A percentile compares a stretch with the other conserved stretches of the same genome.
Evolutionary conservation across 2,329 filamentous ascomycete species (phyloP).

Genomic region (Elsinoe australis): DNA sequence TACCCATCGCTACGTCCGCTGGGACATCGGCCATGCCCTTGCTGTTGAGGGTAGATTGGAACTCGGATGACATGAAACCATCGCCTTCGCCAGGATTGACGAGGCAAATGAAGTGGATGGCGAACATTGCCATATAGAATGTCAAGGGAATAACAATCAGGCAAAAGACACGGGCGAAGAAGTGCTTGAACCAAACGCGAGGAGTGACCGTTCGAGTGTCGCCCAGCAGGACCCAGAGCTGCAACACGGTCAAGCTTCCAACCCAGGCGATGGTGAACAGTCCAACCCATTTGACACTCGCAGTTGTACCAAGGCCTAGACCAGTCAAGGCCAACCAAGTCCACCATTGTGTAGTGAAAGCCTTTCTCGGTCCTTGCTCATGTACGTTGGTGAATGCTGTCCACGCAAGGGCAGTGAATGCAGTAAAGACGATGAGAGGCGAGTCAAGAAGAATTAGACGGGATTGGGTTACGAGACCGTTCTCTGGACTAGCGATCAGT

Average conservation of each 20-base stretch:
- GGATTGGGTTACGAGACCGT: slow-evolving; percentile 89
- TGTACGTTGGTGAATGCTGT: slow-evolving; percentile 94
- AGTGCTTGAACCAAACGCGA: slow-evolving; percentile 90
- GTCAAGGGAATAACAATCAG: slow-evolving; percentile 78
- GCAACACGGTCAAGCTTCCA: slow-evolving; percentile 77
- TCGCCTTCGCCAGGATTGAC: slow-evolving; percentile 94
- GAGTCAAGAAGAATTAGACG: slow-evolving; percentile 94
- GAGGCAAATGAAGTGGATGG: slow-evolving; percentile 88
- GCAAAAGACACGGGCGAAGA: slow-evolving; percentile 84
- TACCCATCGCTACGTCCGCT: slow-evolving; percentile 84
- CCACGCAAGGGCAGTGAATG: slow-evolving; percentile 83
- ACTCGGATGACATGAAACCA: slow-evolving; percentile 99
- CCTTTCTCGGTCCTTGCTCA: slow-evolving; percentile 79
- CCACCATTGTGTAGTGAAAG: slow-evolving; percentile 91
- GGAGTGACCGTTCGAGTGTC: slow-evolving; percentile 79
- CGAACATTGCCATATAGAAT: slow-evolving; percentile 97
- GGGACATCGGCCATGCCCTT: slow-evolving; percentile 95
- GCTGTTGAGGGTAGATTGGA: slow-evolving; percentile 92
- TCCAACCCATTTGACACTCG: slow-evolving; percentile 98
- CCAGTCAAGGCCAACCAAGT: slow-evolving; percentile 90
- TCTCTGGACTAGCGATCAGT: slow-evolving; percentile 55
- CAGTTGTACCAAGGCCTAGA: slow-evolving; percentile 77
- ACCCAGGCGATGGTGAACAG: slow-evolving; percentile 99
- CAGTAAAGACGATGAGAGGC: slow-evolving; percentile 86
- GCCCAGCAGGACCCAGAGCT: slow-evolving; percentile 91